phyloP scores from a whole-genome alignment of 306 rosid species.

The Datisca glomerata region DNA sequence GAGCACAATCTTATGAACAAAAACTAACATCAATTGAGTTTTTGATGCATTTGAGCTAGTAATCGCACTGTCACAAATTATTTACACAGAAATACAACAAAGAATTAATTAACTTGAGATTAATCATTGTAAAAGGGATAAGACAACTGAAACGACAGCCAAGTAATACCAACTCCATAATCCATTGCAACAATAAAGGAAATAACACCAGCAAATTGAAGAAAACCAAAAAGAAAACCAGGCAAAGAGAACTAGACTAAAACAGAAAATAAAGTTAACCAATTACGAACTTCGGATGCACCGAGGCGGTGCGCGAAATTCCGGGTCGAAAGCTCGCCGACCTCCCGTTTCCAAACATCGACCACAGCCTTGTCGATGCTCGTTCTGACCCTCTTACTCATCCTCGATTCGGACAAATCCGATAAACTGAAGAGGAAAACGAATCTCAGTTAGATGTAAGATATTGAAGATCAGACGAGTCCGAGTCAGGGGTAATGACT shows the following conservation, averaged over 20 bases:
- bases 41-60: too few species aligned
- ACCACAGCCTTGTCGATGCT: slow-evolving; percentile 32
- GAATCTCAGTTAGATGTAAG: not conserved
- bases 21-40: too few species aligned
- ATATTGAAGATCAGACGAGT: not conserved
- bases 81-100: too few species aligned
- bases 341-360: slow-evolving; percentile 62
- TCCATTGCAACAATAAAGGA: too few species aligned
- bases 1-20: too few species aligned
- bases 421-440: not conserved
- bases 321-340: slow-evolving; percentile 56
- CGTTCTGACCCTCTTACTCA: slow-evolving; percentile 41
- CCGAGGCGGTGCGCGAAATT: slow-evolving; percentile 53
- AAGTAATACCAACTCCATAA: too few species aligned
- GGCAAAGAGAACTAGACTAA: not conserved
- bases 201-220: too few species aligned
- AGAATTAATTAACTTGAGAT: too few species aligned
- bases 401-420: slow-evolving; percentile 12
- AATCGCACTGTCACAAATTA: too few species aligned
- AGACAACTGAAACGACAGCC: too few species aligned
- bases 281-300: slow-evolving; percentile 60
- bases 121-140: too few species aligned
- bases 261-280: not conserved
- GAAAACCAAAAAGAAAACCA: not conserved
- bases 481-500: not conserved